Conservation (phyloP, 495 filamentous ascomycete genomes). For the Penicillium samsonianum region DNA sequence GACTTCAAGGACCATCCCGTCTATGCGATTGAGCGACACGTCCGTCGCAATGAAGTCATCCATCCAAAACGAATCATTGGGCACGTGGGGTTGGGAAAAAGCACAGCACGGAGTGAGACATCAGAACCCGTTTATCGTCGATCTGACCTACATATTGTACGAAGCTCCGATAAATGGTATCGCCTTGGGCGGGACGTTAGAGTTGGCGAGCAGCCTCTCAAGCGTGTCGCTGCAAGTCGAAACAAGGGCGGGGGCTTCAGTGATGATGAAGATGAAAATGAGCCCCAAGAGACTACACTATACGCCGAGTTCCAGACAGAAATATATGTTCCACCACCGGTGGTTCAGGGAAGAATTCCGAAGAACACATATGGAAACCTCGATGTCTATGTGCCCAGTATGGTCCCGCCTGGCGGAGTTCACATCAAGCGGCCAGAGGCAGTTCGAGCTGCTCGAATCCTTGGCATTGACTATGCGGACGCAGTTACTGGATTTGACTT, state of each 20-base stretch:
- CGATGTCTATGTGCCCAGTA: conserved; percentile 87
- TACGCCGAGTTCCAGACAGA: conserved; percentile 78
- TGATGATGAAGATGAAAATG: conserved; percentile 46
- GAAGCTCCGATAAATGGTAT: conserved; percentile 84
- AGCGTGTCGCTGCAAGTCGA: conserved; percentile 57
- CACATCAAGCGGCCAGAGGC: conserved; percentile 70
- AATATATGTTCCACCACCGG: conserved; percentile 71
- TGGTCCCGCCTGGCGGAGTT: conserved; percentile 81
- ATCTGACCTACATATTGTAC: conserved; percentile 71
- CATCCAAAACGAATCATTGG: conserved; percentile 71
- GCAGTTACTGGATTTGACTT: conserved; percentile 92
- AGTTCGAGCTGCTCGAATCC: conserved; percentile 68
- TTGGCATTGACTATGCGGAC: conserved; percentile 84
- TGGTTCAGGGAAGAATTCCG: conserved; percentile 73
- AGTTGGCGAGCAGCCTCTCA: conserved; percentile 72
- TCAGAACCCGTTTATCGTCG: conserved; percentile 75
- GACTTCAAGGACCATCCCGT: conserved; percentile 94
- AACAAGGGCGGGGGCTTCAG: conserved; percentile 36
- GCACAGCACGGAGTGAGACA: conserved; percentile 51
- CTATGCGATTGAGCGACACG: conserved; percentile 84
- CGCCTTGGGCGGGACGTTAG: conserved; percentile 77
- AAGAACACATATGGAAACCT: conserved; percentile 88
- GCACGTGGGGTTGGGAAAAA: conserved; percentile 70
- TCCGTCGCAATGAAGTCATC: conserved; percentile 80
- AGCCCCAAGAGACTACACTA: conserved; percentile 50